phyloP scores from a whole-genome alignment of 305 asterid genomes.

The Fraxinus platypoda region DNA sequence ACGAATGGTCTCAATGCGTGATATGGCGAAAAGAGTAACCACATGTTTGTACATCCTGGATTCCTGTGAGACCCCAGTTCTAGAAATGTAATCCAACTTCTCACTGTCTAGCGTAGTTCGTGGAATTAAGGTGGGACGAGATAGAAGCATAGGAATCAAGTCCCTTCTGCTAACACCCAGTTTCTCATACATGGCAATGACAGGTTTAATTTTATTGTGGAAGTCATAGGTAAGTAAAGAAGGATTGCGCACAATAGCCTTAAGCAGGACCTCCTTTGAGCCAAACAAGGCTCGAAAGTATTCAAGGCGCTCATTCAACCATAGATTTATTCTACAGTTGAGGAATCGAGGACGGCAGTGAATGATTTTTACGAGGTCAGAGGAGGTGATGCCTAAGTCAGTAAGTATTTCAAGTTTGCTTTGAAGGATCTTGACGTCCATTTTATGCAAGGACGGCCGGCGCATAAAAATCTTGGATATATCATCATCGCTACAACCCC shows the following conservation, averaged over 20 bases:
- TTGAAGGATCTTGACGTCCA: conserved; percentile 41
- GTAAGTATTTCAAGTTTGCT: conserved; percentile 59
- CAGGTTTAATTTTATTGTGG: conserved; percentile 56
- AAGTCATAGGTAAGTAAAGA: conserved; percentile 73
- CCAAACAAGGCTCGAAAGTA: conserved; percentile 54
- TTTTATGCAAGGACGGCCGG: conserved; percentile 51
- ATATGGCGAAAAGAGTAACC: conserved; percentile 61
- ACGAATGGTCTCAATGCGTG: conserved; percentile 61
- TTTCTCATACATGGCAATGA: conserved; percentile 49
- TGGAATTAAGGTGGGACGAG: conserved; percentile 73
- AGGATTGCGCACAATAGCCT: conserved; percentile 70
- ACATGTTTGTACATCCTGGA: conserved; percentile 69
- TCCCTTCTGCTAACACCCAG: conserved; percentile 60
- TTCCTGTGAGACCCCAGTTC: conserved; percentile 54
- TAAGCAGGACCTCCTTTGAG: conserved; percentile 51
- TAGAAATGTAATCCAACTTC: conserved; percentile 56
- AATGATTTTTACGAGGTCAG: conserved; percentile 58
- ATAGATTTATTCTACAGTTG: conserved; percentile 41
- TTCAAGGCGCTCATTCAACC: conserved; percentile 52
- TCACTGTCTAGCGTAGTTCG: conserved; percentile 56
- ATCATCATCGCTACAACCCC: conserved; percentile 70
- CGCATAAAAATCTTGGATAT: conserved; percentile 56
- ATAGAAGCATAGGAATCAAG: conserved; percentile 51
- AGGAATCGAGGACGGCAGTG: conserved; percentile 77
- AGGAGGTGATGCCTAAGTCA: conserved; percentile 51